A percentile compares a stretch with the other conserved stretches of the same genome.
phyloP scores from a whole-genome alignment of 2,329 filamentous ascomycete genomes.

The Aspergillus unguis region DNA sequence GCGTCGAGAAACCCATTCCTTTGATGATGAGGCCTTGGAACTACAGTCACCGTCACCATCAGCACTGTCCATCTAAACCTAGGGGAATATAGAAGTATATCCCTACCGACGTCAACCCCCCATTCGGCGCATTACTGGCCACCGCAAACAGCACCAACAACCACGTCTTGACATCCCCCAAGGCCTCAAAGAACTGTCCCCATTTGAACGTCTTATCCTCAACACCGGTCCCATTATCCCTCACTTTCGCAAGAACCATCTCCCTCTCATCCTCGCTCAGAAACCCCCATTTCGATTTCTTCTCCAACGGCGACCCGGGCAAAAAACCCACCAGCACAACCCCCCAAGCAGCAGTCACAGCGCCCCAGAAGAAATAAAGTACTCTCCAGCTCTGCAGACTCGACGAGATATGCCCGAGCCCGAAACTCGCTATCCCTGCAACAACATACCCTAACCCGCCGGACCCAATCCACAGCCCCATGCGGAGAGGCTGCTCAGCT shows the following conservation, averaged over 20 bases:
- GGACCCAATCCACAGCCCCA: conserved; percentile 30
- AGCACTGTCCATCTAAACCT: conserved; percentile 24
- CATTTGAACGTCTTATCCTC: conserved; percentile 52
- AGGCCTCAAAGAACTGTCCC: conserved; percentile 48
- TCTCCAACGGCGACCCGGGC: conserved; percentile 46
- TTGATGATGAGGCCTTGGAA: conserved; percentile 31
- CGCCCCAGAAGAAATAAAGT: conserved; percentile 56
- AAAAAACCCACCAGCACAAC: conserved; percentile 37
- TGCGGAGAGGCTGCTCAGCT: conserved; percentile 54
- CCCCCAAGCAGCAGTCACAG: conserved; percentile 36
- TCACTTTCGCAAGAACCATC: conserved; percentile 53
- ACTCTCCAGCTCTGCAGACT: conserved; percentile 53
- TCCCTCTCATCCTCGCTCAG: conserved; percentile 39
- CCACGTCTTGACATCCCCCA: conserved; percentile 58
- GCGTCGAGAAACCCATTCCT: conserved; percentile 42
- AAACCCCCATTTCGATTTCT: conserved; percentile 30
- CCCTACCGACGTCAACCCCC: conserved; percentile 45
- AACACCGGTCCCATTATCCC: conserved; percentile 52
- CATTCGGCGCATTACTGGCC: conserved; percentile 56
- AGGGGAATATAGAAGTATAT: background rate
- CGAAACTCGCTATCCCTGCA: conserved; percentile 52
- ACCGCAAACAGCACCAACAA: conserved; percentile 54
- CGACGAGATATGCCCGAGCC: conserved; percentile 55
- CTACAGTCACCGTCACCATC: conserved; percentile 20
- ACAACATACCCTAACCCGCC: background rate